Evolutionary conservation across 2,329 filamentous ascomycete genomes (phyloP).

Genomic region (Macrophomina tecta): DNA sequence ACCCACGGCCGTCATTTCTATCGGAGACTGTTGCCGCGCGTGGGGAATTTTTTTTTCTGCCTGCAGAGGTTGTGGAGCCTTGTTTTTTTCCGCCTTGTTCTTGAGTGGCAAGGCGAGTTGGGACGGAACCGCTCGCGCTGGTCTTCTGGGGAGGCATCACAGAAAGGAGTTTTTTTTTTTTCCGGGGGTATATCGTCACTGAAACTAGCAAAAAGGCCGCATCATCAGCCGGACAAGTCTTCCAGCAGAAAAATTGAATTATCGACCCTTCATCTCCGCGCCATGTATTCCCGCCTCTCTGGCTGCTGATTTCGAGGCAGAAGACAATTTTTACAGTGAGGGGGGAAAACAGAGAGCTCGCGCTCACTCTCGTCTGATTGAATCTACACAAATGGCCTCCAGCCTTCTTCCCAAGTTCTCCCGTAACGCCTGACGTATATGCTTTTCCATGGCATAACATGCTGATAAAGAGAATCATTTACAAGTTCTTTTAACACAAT

Average conservation of each 20-base stretch:
- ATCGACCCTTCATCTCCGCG: background rate
- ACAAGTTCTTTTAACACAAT: background rate
- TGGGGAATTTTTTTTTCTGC: slow-evolving; percentile 8
- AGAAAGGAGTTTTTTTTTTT: background rate
- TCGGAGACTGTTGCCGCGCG: background rate
- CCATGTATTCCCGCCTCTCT: too few species aligned
- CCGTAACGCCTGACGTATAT: slow-evolving; percentile 10
- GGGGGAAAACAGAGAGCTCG: background rate
- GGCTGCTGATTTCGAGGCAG: background rate
- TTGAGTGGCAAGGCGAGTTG: background rate
- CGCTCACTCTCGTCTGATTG: slow-evolving; percentile 10
- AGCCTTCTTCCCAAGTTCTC: slow-evolving; percentile 14
- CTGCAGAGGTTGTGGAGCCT: background rate
- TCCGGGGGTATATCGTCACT: background rate
- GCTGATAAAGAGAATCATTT: slow-evolving; percentile 11
- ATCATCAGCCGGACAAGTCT: slow-evolving; percentile 23
- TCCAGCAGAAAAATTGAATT: slow-evolving; percentile 3
- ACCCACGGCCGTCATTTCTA: background rate
- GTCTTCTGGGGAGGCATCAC: slow-evolving; percentile 18
- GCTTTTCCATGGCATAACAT: slow-evolving; percentile 7
- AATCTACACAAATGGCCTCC: slow-evolving; percentile 10
- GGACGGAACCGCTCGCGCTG: background rate
- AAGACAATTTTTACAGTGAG: background rate
- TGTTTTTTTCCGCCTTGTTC: background rate
- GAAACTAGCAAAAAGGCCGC: background rate